phyloP scores from a whole-genome alignment of 225 moss, liverwort and hornwort genomes.

The Neckera pumila region DNA sequence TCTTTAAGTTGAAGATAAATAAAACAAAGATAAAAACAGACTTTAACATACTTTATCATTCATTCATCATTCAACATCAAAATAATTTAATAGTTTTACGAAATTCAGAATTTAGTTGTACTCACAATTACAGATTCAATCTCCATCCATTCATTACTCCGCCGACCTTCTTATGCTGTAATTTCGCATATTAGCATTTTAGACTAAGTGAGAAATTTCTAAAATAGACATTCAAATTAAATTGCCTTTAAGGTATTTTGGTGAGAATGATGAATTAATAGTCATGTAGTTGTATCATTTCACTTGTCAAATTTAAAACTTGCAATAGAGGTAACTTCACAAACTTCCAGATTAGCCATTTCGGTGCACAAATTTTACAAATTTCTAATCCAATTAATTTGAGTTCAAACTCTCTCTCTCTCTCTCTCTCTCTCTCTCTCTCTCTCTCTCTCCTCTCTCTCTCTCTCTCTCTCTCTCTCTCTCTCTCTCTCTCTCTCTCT shows the following conservation, averaged over 20 bases:
- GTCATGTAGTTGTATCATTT: background rate
- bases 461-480: background rate
- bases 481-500: background rate
- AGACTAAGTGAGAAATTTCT: background rate
- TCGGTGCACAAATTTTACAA: background rate
- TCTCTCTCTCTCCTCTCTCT: background rate
- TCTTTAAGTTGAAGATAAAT: background rate
- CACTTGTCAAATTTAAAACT: background rate
- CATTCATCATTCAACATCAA: background rate
- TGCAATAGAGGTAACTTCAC: background rate
- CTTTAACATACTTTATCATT: background rate
- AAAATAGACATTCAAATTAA: background rate
- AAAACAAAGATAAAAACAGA: background rate
- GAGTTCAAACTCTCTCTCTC: background rate
- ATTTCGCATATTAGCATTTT: background rate
- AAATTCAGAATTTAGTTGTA: background rate
- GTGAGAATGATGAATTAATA: background rate
- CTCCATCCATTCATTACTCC: constrained; percentile 4
- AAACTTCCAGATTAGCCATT: background rate
- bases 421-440: background rate
- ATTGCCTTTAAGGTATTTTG: background rate
- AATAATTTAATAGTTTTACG: background rate
- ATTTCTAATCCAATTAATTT: background rate
- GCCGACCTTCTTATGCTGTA: background rate
- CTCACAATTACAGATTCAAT: background rate